Percentiles rank a stretch among this genome's conserved stretches.
These are phyloP conservation scores for Naegleria fowleri DNA, from an alignment of 208 protist species.

Conservation along the genomic window DNA sequence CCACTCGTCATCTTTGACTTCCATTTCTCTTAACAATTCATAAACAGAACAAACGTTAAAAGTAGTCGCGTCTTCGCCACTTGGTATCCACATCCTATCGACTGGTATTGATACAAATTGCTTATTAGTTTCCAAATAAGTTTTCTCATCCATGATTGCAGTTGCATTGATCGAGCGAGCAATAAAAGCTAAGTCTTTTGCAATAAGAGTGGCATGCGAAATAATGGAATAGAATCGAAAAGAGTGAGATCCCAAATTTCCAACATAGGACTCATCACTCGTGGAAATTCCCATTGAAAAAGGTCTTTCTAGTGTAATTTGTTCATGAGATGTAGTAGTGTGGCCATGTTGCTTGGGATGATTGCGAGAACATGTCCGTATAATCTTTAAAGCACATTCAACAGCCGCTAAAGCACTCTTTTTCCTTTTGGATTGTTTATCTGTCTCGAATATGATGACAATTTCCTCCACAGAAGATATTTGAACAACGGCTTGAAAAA, in stretches of 20 bases:
- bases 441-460: neutral
- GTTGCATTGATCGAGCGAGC: neutral
- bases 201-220: neutral
- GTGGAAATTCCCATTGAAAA: neutral
- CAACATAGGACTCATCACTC: neutral
- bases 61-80: neutral
- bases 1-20: neutral
- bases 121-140: neutral
- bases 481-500: neutral
- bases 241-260: neutral
- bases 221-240: neutral
- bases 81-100: neutral
- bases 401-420: neutral
- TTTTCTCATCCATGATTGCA: neutral
- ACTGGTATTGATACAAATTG: neutral
- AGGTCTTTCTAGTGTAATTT: neutral
- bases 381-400: neutral
- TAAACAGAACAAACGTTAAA: neutral
- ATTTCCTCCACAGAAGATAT: neutral
- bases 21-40: neutral
- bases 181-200: neutral
- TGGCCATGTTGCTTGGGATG: neutral
- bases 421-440: neutral
- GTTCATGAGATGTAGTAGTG: neutral
- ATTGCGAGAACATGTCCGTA: neutral